Conservation (phyloP, 129 eudicot genomes). For the Oenanthe sinensis region DNA sequence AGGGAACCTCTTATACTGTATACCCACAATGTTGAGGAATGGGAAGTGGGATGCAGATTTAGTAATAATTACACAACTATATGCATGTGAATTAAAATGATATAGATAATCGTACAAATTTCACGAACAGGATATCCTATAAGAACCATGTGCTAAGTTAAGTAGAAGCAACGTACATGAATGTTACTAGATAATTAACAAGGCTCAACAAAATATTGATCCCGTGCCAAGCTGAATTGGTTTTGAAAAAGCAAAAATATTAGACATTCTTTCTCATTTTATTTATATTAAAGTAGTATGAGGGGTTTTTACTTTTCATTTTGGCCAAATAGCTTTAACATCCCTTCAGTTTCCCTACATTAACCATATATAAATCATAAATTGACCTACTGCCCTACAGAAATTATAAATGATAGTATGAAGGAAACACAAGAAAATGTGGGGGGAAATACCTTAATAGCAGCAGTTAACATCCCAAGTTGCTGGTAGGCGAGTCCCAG, state of each 20-base stretch:
- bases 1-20: background rate
- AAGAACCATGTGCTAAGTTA: background rate
- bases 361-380: background rate
- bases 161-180: background rate
- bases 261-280: background rate
- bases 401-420: background rate
- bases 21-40: background rate
- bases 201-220: background rate
- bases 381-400: background rate
- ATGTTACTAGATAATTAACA: background rate
- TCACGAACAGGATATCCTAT: conserved; percentile 5
- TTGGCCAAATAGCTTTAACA: background rate
- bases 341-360: background rate
- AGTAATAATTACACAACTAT: background rate
- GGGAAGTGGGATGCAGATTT: background rate
- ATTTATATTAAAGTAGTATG: background rate
- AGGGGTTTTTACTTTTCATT: background rate
- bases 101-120: background rate
- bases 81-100: background rate
- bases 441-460: conserved; percentile 56
- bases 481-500: conserved; percentile 93
- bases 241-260: background rate
- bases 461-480: conserved; percentile 95
- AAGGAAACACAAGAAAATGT: background rate
- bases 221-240: background rate